phyloP scores from a whole-genome alignment of 2,329 filamentous ascomycete genomes.

The Nemania bipapillata region DNA sequence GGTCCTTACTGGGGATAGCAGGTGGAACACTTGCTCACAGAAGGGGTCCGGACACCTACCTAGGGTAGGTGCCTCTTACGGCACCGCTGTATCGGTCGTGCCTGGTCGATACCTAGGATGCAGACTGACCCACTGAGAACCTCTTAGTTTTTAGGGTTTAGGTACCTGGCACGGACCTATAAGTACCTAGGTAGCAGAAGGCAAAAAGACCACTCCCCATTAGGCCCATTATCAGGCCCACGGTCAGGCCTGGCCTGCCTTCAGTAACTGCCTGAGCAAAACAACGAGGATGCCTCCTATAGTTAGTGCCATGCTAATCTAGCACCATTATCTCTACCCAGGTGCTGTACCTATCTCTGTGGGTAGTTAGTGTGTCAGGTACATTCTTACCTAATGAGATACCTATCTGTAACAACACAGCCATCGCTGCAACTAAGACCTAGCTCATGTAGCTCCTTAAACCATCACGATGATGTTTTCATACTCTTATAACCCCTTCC shows the following conservation, averaged over 20 bases:
- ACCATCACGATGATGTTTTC: slow-evolving; percentile 30
- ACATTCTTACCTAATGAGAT: slow-evolving; percentile 10
- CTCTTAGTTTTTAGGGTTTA: slow-evolving; percentile 12
- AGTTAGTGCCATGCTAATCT: neutral
- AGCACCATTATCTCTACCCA: neutral
- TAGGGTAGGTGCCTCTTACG: slow-evolving; percentile 27
- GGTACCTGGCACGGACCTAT: slow-evolving; percentile 10
- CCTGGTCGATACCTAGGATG: slow-evolving; percentile 16
- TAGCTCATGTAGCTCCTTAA: slow-evolving; percentile 2
- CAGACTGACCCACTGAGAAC: slow-evolving; percentile 22
- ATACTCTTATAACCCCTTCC: slow-evolving; percentile 10
- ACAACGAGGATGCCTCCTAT: neutral
- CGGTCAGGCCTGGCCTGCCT: too few relatives aligned
- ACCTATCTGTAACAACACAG: slow-evolving; percentile 12
- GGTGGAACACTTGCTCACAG: slow-evolving; percentile 17
- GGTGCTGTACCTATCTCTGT: neutral
- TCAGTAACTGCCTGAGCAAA: neutral
- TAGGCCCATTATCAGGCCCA: slow-evolving; percentile 20
- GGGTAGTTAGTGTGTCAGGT: neutral
- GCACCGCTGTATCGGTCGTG: slow-evolving; percentile 27
- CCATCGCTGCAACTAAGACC: neutral
- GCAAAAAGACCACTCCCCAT: slow-evolving; percentile 3
- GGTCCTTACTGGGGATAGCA: slow-evolving; percentile 17
- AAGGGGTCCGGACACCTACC: slow-evolving; percentile 17
- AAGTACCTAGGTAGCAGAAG: too few relatives aligned